Percentiles rank a stretch among this genome's conserved stretches.
phyloP scores from a whole-genome alignment of 139 green algal species.

The Eudorina sp. region DNA sequence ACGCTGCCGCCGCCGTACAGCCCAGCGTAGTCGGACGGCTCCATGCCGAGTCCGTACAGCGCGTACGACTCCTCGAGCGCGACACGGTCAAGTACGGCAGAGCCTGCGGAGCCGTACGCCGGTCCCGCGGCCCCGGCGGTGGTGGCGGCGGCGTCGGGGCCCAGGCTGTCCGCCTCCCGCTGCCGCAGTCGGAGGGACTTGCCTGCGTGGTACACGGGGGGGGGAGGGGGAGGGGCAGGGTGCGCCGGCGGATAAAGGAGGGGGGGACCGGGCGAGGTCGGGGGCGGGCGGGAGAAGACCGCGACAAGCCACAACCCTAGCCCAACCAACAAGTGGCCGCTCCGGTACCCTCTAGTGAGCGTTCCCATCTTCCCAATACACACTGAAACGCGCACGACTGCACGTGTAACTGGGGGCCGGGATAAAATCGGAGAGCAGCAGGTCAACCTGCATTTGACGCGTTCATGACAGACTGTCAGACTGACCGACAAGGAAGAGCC shows the following conservation, averaged over 20 bases:
- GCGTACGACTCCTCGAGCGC: slow-evolving; percentile 44
- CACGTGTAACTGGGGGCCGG: too few species aligned
- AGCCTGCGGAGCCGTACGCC: neutral
- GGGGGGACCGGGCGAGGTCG: neutral
- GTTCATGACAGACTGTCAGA: too few species aligned
- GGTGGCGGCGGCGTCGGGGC: slow-evolving; percentile 10
- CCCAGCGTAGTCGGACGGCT: neutral
- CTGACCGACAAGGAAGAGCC: too few species aligned
- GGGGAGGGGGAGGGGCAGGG: neutral
- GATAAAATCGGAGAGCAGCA: too few species aligned
- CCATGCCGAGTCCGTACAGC: neutral
- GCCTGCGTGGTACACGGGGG: neutral
- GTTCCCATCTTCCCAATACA: too few species aligned
- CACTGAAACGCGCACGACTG: too few species aligned
- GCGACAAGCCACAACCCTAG: neutral
- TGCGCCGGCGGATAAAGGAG: too few species aligned
- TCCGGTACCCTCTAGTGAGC: too few species aligned
- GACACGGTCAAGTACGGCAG: slow-evolving; percentile 13
- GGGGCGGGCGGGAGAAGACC: neutral
- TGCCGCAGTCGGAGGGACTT: slow-evolving; percentile 41
- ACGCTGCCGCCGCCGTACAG: neutral
- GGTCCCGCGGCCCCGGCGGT: neutral
- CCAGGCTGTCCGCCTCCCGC: slow-evolving; percentile 32
- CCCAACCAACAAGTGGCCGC: too few species aligned
- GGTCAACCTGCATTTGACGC: too few species aligned